These are phyloP conservation scores for Talaromyces sp. DNA, from an alignment of 2,329 filamentous ascomycete species.

Conservation along the genomic window DNA sequence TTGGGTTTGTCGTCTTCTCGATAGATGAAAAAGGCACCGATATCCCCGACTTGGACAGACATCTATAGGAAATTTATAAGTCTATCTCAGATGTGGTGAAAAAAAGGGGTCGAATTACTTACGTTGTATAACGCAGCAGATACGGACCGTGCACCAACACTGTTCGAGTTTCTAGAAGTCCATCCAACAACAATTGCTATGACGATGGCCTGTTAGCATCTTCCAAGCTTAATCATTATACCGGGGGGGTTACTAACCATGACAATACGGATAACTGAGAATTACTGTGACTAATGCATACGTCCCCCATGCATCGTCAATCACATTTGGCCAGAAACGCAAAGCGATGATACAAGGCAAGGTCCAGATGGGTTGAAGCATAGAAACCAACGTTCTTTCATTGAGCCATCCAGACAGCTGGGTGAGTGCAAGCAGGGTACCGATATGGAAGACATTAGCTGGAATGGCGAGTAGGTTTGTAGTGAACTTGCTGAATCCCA, in stretches of 20 bases:
- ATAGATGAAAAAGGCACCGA: slow-evolving; percentile 38
- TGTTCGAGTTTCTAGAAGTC: slow-evolving; percentile 40
- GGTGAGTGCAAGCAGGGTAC: slow-evolving; percentile 52
- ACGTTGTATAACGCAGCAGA: slow-evolving; percentile 44
- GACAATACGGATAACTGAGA: slow-evolving; percentile 55
- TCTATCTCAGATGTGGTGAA: not conserved
- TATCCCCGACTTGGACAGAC: slow-evolving; percentile 7
- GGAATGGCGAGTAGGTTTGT: slow-evolving; percentile 59
- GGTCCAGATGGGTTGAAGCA: slow-evolving; percentile 52
- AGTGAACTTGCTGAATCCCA: slow-evolving; percentile 56
- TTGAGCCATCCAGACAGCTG: slow-evolving; percentile 54
- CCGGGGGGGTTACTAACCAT: slow-evolving; percentile 26
- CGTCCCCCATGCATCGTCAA: slow-evolving; percentile 48
- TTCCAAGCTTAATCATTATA: not conserved
- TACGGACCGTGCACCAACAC: slow-evolving; percentile 39
- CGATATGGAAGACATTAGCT: not conserved
- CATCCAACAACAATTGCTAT: slow-evolving; percentile 39
- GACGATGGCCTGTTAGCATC: not conserved
- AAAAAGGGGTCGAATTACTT: slow-evolving; percentile 10
- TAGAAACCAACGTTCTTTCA: slow-evolving; percentile 50
- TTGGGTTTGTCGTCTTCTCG: slow-evolving; percentile 52
- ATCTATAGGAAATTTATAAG: slow-evolving; percentile 2
- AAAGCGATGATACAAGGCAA: slow-evolving; percentile 52
- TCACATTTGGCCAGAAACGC: slow-evolving; percentile 41
- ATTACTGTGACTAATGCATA: slow-evolving; percentile 51